Conservation (phyloP, 2,329 filamentous ascomycete genomes). For the Aspergillus sp. region DNA sequence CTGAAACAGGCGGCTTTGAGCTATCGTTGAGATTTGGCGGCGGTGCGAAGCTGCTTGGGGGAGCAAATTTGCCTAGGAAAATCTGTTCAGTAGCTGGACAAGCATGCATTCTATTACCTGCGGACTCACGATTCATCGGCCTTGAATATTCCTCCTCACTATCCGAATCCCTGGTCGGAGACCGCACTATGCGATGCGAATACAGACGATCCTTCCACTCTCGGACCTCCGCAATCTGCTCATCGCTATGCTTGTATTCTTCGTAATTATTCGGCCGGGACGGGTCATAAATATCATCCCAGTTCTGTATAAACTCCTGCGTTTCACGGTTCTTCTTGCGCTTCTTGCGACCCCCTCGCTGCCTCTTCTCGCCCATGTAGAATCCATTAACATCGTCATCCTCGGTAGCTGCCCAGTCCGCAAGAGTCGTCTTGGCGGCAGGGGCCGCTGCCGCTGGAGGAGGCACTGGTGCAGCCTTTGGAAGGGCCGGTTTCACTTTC, state of each 20-base stretch:
- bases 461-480: conserved; percentile 36
- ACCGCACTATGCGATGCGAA: conserved; percentile 56
- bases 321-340: conserved; percentile 68
- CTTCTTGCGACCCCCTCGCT: conserved; percentile 73
- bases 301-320: conserved; percentile 59
- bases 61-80: conserved; percentile 44
- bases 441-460: conserved; percentile 35
- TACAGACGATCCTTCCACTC: conserved; percentile 85
- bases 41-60: conserved; percentile 51
- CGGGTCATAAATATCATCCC: conserved; percentile 89
- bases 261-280: conserved; percentile 76
- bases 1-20: conserved; percentile 37
- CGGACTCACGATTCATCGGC: conserved; percentile 38
- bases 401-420: conserved; percentile 76
- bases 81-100: conserved; percentile 7
- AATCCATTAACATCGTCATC: conserved; percentile 70
- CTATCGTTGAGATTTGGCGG: conserved; percentile 40
- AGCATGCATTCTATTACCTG: conserved; percentile 19
- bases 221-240: conserved; percentile 70
- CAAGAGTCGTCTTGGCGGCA: conserved; percentile 63
- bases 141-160: conserved; percentile 46
- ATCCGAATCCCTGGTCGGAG: conserved; percentile 40
- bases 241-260: conserved; percentile 78
- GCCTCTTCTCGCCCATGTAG: conserved; percentile 63
- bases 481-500: conserved; percentile 59